Evolutionary conservation across 2,329 filamentous ascomycete genomes (phyloP).

Genomic region (Ophiocordyceps polyrhachis-furcata): DNA sequence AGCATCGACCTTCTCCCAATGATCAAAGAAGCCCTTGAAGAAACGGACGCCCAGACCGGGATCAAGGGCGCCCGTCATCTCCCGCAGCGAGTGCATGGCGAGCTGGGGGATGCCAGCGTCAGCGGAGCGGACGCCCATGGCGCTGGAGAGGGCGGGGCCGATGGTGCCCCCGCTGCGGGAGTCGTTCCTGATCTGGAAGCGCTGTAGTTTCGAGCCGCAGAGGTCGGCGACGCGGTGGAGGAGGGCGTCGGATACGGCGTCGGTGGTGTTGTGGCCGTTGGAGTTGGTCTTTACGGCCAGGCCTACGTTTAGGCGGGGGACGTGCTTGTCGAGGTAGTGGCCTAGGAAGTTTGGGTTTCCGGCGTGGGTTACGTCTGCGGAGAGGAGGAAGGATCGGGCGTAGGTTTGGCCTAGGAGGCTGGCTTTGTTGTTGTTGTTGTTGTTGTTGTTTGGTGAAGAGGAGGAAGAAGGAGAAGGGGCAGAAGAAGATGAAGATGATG

Average conservation of each 20-base stretch:
- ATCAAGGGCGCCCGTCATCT: conserved; percentile 70
- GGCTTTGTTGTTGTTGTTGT: conserved; percentile 36
- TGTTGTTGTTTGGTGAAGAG: too few species aligned
- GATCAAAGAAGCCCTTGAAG: conserved; percentile 77
- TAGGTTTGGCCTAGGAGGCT: conserved; percentile 63
- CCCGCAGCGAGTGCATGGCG: conserved; percentile 85
- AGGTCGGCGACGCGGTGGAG: conserved; percentile 63
- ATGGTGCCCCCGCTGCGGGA: conserved; percentile 78
- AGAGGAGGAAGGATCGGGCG: conserved; percentile 81
- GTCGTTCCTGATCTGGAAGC: conserved; percentile 93
- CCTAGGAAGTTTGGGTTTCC: conserved; percentile 85
- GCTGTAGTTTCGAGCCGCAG: conserved; percentile 52
- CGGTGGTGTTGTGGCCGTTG: conserved; percentile 94
- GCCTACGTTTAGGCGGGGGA: conserved; percentile 76
- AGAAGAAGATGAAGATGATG: conserved; percentile 1
- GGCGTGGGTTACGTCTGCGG: conserved; percentile 83
- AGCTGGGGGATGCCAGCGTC: conserved; percentile 83
- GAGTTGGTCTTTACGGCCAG: conserved; percentile 63
- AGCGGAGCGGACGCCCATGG: conserved; percentile 63
- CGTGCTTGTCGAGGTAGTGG: conserved; percentile 69
- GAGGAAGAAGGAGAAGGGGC: conserved; percentile 16
- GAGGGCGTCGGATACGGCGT: conserved; percentile 67
- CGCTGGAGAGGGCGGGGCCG: conserved; percentile 72
- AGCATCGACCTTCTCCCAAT: conserved; percentile 66
- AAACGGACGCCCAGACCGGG: conserved; percentile 75